These are phyloP conservation scores for Trypanosoma platydactyli DNA, from an alignment of 208 protist genomes.

Conservation along the genomic window DNA sequence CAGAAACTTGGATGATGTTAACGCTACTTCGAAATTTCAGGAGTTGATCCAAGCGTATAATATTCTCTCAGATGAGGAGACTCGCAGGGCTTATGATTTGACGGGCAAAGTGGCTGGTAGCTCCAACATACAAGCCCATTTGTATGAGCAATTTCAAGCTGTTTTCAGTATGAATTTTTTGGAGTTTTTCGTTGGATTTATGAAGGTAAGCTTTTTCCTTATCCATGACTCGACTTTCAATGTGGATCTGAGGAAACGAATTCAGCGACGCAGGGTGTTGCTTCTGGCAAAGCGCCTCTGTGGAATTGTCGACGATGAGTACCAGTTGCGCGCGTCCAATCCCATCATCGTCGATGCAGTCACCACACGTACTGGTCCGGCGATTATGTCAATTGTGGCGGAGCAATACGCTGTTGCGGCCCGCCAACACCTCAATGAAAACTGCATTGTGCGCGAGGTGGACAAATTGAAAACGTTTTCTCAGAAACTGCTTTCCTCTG, in stretches of 20 bases:
- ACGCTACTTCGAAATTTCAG: conserved; percentile 53
- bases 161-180: conserved; percentile 42
- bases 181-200: conserved; percentile 46
- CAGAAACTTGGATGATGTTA: conserved; percentile 55
- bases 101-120: conserved; percentile 27
- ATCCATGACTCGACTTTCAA: conserved; percentile 34
- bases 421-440: conserved; percentile 40
- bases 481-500: conserved; percentile 31
- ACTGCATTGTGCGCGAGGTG: conserved; percentile 36
- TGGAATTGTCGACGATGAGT: conserved; percentile 35
- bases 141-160: conserved; percentile 36
- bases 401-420: conserved; percentile 46
- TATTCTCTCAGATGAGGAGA: conserved; percentile 53
- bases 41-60: conserved; percentile 65
- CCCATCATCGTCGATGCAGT: conserved; percentile 43
- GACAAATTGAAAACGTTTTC: conserved; percentile 39
- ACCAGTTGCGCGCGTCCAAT: conserved; percentile 21
- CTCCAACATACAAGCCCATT: neutral
- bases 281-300: conserved; percentile 49
- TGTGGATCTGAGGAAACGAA: conserved; percentile 24
- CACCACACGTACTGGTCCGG: conserved; percentile 41
- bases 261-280: conserved; percentile 42
- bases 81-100: conserved; percentile 56
- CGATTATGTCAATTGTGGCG: conserved; percentile 47
- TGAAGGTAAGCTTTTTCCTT: conserved; percentile 19